Evolutionary conservation across 2,329 filamentous ascomycete genomes (phyloP), one percentile per base, ranked within the genome.

Genomic region (Alternaria metachromatica): DNA sequence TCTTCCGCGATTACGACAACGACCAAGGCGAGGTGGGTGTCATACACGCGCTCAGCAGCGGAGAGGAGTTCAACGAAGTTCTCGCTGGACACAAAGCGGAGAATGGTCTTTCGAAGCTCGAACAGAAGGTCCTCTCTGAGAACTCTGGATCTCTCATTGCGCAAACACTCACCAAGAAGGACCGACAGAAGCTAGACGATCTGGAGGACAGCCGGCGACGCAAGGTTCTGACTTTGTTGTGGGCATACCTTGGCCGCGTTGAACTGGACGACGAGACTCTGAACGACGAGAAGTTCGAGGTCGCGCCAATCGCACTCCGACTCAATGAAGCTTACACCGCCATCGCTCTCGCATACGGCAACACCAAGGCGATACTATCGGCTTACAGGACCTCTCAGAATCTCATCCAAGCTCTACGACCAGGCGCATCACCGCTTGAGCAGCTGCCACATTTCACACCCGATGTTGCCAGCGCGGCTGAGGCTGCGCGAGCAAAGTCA

Each of bases 1-100:
- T 99, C 62, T 98, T 99, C 87, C 91, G 90, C 72, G 93, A 97
- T 76, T 99, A 96, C 82, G 89, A 92, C 68, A 94, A 97, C 58
- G 88, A 89, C 67, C 91, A 96, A 67, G 89, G 93, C 66, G 90
- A 93, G 73, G 91, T 91, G 46, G 93, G 90, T 62, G 89, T 97
- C 60, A 85, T 98, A 63, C 87, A 88, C 49, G 92, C 93, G 50
- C 84, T 98, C 60, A 97, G 93, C 81, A 88, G 88, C 25, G 96
- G 94, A 65, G 90, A 93, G 72, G 96, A 99, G 78, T 97, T 92
- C 80, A 89, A 92, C 68, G 86, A 90, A 8, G 83, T 92, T 30
- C 85, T 97, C 57, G 90, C 88, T 76, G 92, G 92, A 53, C 87
- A 92, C 76, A 93, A 92, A 80, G 90, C 90, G 54, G 93, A 97